Evolutionary conservation across 2,329 filamentous ascomycete genomes (phyloP).

Genomic region (Pyricularia sp.): DNA sequence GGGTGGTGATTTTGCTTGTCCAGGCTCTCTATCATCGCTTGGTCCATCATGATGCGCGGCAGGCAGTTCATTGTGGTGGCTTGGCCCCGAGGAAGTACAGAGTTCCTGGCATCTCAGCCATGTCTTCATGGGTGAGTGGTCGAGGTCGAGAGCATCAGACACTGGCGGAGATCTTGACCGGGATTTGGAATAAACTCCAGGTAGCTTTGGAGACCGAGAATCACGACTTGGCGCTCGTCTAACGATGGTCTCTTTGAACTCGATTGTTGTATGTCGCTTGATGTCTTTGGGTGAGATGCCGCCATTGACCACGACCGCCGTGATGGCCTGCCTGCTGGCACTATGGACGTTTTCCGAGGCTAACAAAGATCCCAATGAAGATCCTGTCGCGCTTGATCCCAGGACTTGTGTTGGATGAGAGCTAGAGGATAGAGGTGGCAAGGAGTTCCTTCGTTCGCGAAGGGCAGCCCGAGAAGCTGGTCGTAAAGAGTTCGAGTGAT

Average conservation of each 20-base stretch:
- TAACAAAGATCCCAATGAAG: background rate
- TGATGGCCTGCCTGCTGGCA: background rate
- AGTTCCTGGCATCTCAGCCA: conserved; percentile 14
- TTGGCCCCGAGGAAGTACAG: conserved; percentile 7
- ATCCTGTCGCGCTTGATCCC: background rate
- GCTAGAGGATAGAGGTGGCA: conserved; percentile 9
- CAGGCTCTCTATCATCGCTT: conserved; percentile 1
- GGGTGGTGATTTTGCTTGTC: background rate
- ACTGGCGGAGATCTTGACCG: background rate
- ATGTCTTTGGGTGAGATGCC: conserved; percentile 1
- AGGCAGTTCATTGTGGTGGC: background rate
- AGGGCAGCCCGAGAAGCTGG: background rate
- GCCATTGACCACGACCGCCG: conserved; percentile 1
- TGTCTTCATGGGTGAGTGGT: conserved; percentile 11
- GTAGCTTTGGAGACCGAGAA: background rate
- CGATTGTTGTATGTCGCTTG: background rate
- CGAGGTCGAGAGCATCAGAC: background rate
- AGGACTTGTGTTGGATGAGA: conserved; percentile 8
- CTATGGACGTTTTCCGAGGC: background rate
- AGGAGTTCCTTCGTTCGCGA: conserved; percentile 8
- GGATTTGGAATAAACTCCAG: background rate
- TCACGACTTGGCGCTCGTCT: background rate
- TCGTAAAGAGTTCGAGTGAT: background rate
- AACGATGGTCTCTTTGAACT: background rate
- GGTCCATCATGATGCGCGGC: background rate